Evolutionary conservation across 352 stramenopile genomes (phyloP), one percentile per base, ranked within the genome.

Genomic region (Globisporangium nunn): DNA sequence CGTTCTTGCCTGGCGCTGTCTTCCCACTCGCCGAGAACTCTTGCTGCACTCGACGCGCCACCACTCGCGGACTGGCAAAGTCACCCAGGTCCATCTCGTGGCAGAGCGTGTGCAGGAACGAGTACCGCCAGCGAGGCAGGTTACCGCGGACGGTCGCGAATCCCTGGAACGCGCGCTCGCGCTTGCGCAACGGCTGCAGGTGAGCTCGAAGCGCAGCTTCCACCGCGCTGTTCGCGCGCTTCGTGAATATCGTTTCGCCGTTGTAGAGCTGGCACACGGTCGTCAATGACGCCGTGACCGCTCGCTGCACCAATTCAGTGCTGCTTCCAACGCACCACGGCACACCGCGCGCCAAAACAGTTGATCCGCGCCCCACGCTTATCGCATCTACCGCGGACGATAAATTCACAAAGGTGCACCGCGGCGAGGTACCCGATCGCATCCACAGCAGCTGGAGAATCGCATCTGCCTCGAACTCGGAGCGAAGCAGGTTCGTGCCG

Each of bases 51-150:
- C 6, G 40, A 12, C 11, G 3, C 11, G 23, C 23, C 23, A 15
- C 11, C 10, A 23, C 2, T 10, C 4, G n/a, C 8, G 43, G 43
- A 14, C 17, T 23, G 12, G 30, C 43, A 48, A 48, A 48, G 43
- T 48, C 43, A 5, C 6, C 58, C 10, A 78, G 40, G 52, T 81
- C 72, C 68, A 82, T 75, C 5, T 57, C 56, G 37, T 64, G 62
- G 48, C 63, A 70, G 15, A 82, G 54, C 23, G 76, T 51, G 44
- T 78, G 68, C 43, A 85, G 52, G 29, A 71, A 66, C 44, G 72
- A 82, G 35, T 59, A 61, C 11, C 56, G 60, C 72, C 70, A 85
- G 18, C 66, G 56, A 52, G 72, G 46, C 59, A 71, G 31, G 64
- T 54, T 17, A 48, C 68, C 3, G 53, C 61, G 29, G 67, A 45